Base-by-base conservation (phyloP, 176 grass and related monocot species). In the Musa acuminata region DNA sequence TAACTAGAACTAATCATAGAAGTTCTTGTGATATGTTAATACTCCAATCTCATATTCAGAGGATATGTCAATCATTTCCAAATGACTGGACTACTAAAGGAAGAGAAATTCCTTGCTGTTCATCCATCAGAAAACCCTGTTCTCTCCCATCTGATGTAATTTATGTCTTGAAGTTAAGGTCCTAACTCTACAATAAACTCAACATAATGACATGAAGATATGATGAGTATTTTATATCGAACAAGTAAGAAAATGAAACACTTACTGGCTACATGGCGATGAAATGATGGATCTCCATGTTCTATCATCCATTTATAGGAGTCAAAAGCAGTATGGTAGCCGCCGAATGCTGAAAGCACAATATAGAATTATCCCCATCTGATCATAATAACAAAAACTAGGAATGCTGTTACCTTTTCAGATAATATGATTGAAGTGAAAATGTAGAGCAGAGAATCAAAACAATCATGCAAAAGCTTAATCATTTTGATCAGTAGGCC, bases 191-290 rank as follows among this genome's bases (percentile, higher is more conserved):
- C 29, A 35, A 35, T 35, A 35, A 35, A 35, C 29, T 35, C 29
- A 35, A 35, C 29, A 35, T 35, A 4, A 35, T 35, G 29, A 35
- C 29, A 35, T 35, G 29, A 35, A 3, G 3, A 35, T 35, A 35
- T 35, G 29, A 35, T 35, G 29, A 35, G 9, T 49, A 52, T 14
- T 52, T 20, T 52, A 72, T 21, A 21, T 3, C 48, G 23, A 13
- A 67, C 64, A 67, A 0, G 13, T 35, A 27, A 27, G 4, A 49
- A 70, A 43, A 20, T 70, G 43, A 14, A 51, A 78, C n/a, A 88
- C 83, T 91, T 91, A 93, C 94, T 91, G 75, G 94, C 87, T 77
- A 93, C 74, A 83, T 98, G 94, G 80, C 86, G 94, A 82, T 80
- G 85, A 78, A 93, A 98, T 54, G 81, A 82, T 74, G 94, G 94